Percentiles rank a stretch among this genome's conserved stretches.
These are phyloP conservation scores for Corchorus capsularis DNA, from an alignment of 345 rosid species.

Conservation along the genomic window DNA sequence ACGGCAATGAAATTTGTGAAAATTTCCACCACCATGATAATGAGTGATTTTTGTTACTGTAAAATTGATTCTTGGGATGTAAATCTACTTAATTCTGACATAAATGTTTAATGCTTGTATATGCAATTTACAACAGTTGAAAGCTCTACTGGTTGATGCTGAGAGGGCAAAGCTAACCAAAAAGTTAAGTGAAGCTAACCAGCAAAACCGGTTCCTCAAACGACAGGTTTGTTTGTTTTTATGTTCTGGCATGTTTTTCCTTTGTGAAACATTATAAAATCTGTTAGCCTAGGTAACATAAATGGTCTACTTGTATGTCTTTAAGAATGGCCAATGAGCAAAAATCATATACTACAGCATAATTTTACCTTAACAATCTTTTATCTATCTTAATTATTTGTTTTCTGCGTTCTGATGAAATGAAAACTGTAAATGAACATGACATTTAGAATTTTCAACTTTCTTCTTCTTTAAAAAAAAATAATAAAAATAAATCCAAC, in stretches of 20 bases:
- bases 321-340: not conserved
- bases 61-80: not conserved
- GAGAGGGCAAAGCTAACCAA: slow-evolving; percentile 69
- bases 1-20: not conserved
- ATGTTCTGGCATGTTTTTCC: not conserved
- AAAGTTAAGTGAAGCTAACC: slow-evolving; percentile 94
- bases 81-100: not conserved
- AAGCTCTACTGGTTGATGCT: slow-evolving; percentile 61
- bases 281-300: not conserved
- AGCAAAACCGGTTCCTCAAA: slow-evolving; percentile 79
- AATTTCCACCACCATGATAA: not conserved
- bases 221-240: slow-evolving; percentile 59
- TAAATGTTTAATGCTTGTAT: not conserved
- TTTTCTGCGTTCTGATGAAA: not conserved
- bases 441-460: not conserved
- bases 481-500: not conserved
- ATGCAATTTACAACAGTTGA: slow-evolving; percentile 47
- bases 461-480: too few relatives aligned
- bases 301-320: not conserved
- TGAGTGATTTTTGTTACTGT: not conserved
- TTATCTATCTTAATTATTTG: not conserved
- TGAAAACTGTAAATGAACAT: not conserved
- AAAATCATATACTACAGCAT: not conserved
- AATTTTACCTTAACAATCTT: not conserved
- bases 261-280: not conserved